Evolutionary conservation across 352 stramenopile species (phyloP).

Genomic region (Globisporangium barbulae): DNA sequence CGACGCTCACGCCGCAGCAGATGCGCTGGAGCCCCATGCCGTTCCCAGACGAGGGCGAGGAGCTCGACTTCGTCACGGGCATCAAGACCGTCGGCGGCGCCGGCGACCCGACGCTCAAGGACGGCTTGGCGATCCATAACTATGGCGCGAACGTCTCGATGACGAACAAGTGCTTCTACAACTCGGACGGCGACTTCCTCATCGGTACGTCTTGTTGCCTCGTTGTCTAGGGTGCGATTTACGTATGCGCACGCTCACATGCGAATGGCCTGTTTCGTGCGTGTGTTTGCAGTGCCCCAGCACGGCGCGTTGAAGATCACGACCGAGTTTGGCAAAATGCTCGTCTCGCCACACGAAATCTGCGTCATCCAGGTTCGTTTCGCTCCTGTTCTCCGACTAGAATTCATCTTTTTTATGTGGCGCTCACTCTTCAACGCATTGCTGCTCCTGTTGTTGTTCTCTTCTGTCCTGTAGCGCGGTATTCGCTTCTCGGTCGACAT

Average conservation of each 20-base stretch:
- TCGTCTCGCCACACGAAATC: conserved; percentile 88
- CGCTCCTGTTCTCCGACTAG: too few relatives aligned
- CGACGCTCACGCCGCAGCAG: conserved; percentile 86
- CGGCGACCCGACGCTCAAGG: conserved; percentile 88
- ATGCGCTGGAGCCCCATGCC: conserved; percentile 91
- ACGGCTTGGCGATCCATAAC: conserved; percentile 92
- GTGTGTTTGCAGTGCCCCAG: conserved; percentile 85
- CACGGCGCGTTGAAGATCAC: conserved; percentile 86
- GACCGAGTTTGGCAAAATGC: conserved; percentile 92
- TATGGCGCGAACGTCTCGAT: conserved; percentile 92
- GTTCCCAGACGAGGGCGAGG: conserved; percentile 42
- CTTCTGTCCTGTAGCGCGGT: conserved; percentile 48
- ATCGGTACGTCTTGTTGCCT: conserved; percentile 50
- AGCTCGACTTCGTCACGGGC: conserved; percentile 88
- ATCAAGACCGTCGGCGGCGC: conserved; percentile 84
- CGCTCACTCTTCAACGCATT: neutral
- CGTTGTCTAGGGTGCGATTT: neutral
- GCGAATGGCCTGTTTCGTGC: neutral
- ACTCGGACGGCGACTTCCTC: conserved; percentile 96
- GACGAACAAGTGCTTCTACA: conserved; percentile 91
- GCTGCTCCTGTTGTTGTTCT: neutral
- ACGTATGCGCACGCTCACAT: neutral
- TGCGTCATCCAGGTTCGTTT: conserved; percentile 89
- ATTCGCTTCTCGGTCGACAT: conserved; percentile 92
- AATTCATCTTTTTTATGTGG: neutral